Percentiles rank a stretch among this genome's conserved stretches.
Conservation (phyloP, 129 eudicot genomes). For the Deinandra increscens region DNA sequence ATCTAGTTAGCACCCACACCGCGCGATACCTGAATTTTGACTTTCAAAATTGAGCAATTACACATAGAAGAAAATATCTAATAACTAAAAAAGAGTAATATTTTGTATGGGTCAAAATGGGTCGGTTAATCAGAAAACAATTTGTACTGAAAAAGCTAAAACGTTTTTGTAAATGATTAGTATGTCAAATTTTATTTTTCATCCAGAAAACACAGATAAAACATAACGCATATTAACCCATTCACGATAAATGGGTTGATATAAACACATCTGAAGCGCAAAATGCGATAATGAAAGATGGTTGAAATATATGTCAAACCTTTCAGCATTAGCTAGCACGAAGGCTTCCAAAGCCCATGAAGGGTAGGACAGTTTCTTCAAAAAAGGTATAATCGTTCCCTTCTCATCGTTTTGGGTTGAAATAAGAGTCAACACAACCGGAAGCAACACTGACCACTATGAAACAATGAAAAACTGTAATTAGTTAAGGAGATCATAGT, state of each 20-base stretch:
- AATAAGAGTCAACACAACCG: conserved; percentile 88
- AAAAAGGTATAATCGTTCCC: conserved; percentile 25
- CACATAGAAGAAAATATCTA: too few species aligned
- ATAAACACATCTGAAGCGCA: too few species aligned
- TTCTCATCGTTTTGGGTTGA: conserved; percentile 58
- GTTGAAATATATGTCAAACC: conserved; percentile 37
- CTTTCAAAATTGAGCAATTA: neutral
- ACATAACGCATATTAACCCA: too few species aligned
- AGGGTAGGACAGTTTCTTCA: conserved; percentile 61
- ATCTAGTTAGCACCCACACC: conserved; percentile 84
- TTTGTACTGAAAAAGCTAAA: too few species aligned
- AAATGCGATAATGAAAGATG: neutral
- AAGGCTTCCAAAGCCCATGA: conserved; percentile 97
- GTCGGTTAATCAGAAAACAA: too few species aligned
- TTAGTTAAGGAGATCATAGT: neutral
- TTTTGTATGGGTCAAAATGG: too few species aligned
- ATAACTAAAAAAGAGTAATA: too few species aligned
- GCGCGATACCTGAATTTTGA: conserved; percentile 62
- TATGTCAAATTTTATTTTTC: too few species aligned
- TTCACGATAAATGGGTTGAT: too few species aligned
- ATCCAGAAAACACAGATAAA: too few species aligned
- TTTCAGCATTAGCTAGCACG: conserved; percentile 80
- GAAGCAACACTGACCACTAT: conserved; percentile 95
- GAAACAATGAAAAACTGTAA: conserved; percentile 15
- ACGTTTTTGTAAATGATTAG: too few species aligned